phyloP scores from a whole-genome alignment of 805 yeast genomes.

The Babjeviella inositovora region DNA sequence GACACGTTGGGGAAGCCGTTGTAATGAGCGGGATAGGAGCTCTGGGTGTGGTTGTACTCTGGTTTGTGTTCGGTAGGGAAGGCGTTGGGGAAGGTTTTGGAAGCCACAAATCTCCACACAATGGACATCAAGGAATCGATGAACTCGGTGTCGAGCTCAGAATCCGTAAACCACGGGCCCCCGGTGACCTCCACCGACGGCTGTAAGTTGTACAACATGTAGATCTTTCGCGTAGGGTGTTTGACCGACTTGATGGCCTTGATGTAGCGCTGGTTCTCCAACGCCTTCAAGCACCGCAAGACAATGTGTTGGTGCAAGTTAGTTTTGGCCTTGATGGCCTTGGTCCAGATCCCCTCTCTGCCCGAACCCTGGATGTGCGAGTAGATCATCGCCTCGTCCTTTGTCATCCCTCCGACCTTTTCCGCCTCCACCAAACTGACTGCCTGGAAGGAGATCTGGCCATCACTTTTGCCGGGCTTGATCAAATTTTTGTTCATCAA shows the following conservation, averaged over 20 bases:
- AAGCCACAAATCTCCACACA: slow-evolving; percentile 76
- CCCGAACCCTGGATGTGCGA: slow-evolving; percentile 86
- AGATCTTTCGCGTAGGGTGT: slow-evolving; percentile 86
- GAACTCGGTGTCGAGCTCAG: slow-evolving; percentile 87
- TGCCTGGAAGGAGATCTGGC: slow-evolving; percentile 59
- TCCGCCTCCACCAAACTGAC: slow-evolving; percentile 60
- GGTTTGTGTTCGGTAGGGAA: slow-evolving; percentile 17
- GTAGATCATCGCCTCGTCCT: slow-evolving; percentile 85
- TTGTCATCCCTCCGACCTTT: slow-evolving; percentile 60
- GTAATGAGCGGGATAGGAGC: slow-evolving; percentile 38
- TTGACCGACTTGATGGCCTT: slow-evolving; percentile 85
- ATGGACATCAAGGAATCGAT: slow-evolving; percentile 72
- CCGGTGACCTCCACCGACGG: slow-evolving; percentile 96
- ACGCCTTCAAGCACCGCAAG: slow-evolving; percentile 58
- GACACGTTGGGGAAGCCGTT: slow-evolving; percentile 55
- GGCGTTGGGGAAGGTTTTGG: slow-evolving; percentile 61
- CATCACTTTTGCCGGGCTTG: slow-evolving; percentile 53
- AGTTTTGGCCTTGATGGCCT: slow-evolving; percentile 75
- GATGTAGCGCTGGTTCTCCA: slow-evolving; percentile 71
- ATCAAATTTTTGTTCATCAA: slow-evolving; percentile 41
- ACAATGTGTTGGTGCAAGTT: slow-evolving; percentile 89
- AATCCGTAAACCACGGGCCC: slow-evolving; percentile 98
- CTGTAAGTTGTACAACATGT: slow-evolving; percentile 85
- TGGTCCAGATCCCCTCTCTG: slow-evolving; percentile 94
- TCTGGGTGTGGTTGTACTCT: slow-evolving; percentile 20